Percentiles rank a stretch among this genome's conserved stretches.
These are phyloP conservation scores for Globisporangium acanthophoron DNA, from an alignment of 352 stramenopile species.

Conservation along the genomic window DNA sequence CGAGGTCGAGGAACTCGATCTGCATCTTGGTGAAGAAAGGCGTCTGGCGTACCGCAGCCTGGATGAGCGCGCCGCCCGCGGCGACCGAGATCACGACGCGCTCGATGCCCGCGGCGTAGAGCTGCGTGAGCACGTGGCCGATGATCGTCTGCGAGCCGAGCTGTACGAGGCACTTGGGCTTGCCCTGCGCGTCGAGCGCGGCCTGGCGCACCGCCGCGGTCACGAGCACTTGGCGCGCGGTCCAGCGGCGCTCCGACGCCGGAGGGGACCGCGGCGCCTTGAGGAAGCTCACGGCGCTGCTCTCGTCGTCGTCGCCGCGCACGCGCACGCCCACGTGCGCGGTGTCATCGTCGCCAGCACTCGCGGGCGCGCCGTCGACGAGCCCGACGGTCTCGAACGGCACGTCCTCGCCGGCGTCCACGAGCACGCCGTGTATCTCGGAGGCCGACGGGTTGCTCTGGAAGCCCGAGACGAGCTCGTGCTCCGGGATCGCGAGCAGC, in stretches of 20 bases:
- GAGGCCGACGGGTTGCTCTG: constrained; percentile 59
- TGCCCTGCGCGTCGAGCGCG: constrained; percentile 73
- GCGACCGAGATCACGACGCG: constrained; percentile 83
- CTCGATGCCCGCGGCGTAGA: constrained; percentile 79
- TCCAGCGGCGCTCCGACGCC: neutral
- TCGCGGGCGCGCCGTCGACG: constrained; percentile 4
- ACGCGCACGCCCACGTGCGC: neutral
- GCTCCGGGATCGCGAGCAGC: constrained; percentile 54
- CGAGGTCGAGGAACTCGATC: constrained; percentile 84
- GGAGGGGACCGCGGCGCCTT: neutral
- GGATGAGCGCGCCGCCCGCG: constrained; percentile 76
- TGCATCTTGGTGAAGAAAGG: constrained; percentile 69
- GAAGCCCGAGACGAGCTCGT: constrained; percentile 65
- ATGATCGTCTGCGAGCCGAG: constrained; percentile 76
- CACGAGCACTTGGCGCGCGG: constrained; percentile 71
- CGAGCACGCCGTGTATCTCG: constrained; percentile 79
- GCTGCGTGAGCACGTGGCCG: constrained; percentile 74
- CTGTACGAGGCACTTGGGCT: constrained; percentile 72
- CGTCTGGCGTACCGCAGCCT: constrained; percentile 72
- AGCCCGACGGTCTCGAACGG: constrained; percentile 67
- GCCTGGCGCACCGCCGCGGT: constrained; percentile 75
- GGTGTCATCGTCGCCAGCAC: neutral
- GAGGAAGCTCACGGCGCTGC: neutral
- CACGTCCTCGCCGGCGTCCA: constrained; percentile 71
- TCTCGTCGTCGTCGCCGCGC: neutral